Conservation (phyloP, 129 eudicot species). For the Cynara cardunculus region DNA sequence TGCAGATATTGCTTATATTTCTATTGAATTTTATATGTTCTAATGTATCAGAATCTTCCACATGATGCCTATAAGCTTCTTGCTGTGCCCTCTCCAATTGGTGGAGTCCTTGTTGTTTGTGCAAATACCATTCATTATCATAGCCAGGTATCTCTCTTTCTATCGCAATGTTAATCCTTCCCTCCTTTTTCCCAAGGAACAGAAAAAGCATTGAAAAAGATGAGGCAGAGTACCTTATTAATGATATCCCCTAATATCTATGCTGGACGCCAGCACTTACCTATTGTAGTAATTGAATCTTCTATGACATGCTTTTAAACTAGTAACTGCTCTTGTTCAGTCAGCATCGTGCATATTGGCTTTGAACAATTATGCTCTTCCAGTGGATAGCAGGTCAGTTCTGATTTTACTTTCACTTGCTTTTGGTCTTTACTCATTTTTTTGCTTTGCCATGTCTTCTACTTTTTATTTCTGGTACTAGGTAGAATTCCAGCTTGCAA, state of each 20-base stretch:
- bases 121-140: conserved; percentile 93
- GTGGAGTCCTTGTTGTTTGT: conserved; percentile 86
- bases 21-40: conserved; percentile 3
- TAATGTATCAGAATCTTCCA: conserved; percentile 69
- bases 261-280: not conserved
- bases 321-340: conserved; percentile 42
- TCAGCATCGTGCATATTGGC: conserved; percentile 82
- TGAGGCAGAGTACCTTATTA: not conserved
- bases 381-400: conserved; percentile 71
- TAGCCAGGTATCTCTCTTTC: conserved; percentile 66
- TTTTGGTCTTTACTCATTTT: not conserved
- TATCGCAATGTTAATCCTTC: not conserved
- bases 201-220: not conserved
- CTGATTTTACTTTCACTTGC: not conserved
- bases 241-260: not conserved
- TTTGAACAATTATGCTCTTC: conserved; percentile 77
- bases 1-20: not conserved
- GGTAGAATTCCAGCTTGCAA: not conserved
- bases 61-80: conserved; percentile 99
- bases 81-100: conserved; percentile 98
- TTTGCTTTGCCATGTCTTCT: not conserved
- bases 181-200: not conserved
- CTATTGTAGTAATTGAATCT: conserved; percentile 2
- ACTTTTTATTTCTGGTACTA: not conserved
- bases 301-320: conserved; percentile 18